phyloP scores from a whole-genome alignment of 108 stramenopile genomes.

The Nitzschia sp. region DNA sequence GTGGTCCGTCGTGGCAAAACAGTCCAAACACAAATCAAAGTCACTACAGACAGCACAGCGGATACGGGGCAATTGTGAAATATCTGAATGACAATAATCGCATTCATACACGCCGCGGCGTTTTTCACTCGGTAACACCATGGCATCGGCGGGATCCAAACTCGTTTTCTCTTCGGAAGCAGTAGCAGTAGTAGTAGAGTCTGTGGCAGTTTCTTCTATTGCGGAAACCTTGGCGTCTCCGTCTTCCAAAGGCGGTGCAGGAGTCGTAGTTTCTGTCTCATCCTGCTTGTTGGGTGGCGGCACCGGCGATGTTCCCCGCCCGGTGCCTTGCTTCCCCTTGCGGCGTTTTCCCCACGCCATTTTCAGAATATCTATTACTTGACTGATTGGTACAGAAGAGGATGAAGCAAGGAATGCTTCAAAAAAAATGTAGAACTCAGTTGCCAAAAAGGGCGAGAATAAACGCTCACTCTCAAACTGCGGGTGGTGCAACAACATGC shows the following conservation, averaged over 20 bases:
- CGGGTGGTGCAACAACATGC: too few relatives aligned
- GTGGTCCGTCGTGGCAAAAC: slow-evolving; percentile 74
- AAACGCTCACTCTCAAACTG: too few relatives aligned
- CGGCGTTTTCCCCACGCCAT: slow-evolving; percentile 17
- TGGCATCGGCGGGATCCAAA: too few relatives aligned
- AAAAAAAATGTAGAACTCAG: too few relatives aligned
- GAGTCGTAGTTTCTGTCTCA: neutral
- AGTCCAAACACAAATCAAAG: slow-evolving; percentile 89
- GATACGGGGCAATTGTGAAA: slow-evolving; percentile 80
- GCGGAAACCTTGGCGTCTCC: neutral
- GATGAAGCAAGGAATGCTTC: too few relatives aligned
- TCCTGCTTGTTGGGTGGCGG: slow-evolving; percentile 6
- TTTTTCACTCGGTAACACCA: slow-evolving; percentile 74
- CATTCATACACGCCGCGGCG: slow-evolving; percentile 86
- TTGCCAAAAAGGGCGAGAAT: too few relatives aligned
- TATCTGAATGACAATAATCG: slow-evolving; percentile 86
- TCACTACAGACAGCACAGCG: slow-evolving; percentile 84
- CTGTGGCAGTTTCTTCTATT: neutral
- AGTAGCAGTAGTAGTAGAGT: neutral
- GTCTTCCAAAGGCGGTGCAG: neutral
- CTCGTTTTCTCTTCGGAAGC: neutral
- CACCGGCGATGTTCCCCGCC: slow-evolving; percentile 8
- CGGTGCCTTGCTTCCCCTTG: slow-evolving; percentile 22
- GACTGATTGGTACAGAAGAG: too few relatives aligned
- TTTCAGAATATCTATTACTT: too few relatives aligned